Evolutionary conservation across 139 green algal species (phyloP).

Genomic region (Chlamydomonas applanata): DNA sequence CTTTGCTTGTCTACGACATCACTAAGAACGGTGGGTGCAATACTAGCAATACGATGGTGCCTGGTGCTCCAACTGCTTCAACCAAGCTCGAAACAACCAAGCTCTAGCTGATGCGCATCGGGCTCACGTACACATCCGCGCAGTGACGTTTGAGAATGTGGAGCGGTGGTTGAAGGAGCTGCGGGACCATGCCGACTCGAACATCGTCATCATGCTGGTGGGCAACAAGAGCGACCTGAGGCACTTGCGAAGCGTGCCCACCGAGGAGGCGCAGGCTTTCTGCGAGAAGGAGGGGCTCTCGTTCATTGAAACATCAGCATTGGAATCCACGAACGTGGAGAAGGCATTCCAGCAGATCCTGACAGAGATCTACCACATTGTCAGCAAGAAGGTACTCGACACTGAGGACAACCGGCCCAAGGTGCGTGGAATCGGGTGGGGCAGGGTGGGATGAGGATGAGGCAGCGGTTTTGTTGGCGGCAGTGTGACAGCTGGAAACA

Average conservation of each 20-base stretch:
- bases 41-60: conserved; percentile 1
- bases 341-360: conserved; percentile 96
- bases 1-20: conserved; percentile 99
- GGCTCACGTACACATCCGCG: conserved; percentile 18
- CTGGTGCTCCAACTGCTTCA: too few species aligned
- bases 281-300: conserved; percentile 91
- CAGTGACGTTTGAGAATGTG: conserved; percentile 97
- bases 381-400: conserved; percentile 89
- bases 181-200: conserved; percentile 95
- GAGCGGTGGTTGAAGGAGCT: conserved; percentile 98
- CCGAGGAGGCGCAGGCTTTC: conserved; percentile 87
- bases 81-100: too few species aligned
- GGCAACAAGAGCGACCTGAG: conserved; percentile 98
- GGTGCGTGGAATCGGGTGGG: too few species aligned
- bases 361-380: conserved; percentile 97
- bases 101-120: too few species aligned
- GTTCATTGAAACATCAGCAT: conserved; percentile 98
- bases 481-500: too few species aligned
- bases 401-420: conserved; percentile 48
- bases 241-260: conserved; percentile 89
- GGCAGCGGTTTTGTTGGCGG: not conserved
- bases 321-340: conserved; percentile 98
- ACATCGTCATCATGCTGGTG: conserved; percentile 99
- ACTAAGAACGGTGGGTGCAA: conserved; percentile 84
- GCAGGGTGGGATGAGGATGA: not conserved